These are phyloP conservation scores for Thielaviopsis punctulata DNA, from an alignment of 2,329 filamentous ascomycete species.

Conservation along the genomic window DNA sequence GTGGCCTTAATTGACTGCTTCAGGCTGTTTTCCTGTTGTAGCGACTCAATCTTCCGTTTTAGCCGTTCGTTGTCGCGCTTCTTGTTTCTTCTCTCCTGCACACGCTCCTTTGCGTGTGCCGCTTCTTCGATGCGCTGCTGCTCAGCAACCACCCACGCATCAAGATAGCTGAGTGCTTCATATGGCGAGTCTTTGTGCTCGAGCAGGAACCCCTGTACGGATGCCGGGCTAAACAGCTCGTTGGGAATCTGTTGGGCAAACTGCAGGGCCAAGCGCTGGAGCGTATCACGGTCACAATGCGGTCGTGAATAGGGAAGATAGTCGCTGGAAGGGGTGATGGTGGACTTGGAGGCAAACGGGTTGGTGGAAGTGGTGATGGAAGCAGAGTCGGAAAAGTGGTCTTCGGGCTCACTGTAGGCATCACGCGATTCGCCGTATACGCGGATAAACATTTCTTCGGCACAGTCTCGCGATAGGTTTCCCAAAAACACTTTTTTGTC, in stretches of 20 bases:
- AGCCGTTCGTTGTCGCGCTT: slow-evolving; percentile 1
- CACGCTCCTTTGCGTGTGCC: not conserved
- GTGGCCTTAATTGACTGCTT: slow-evolving; percentile 7
- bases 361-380: not conserved
- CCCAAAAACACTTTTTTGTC: slow-evolving; percentile 52
- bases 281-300: slow-evolving; percentile 1
- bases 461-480: slow-evolving; percentile 36
- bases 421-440: slow-evolving; percentile 29
- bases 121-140: slow-evolving; percentile 1
- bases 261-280: slow-evolving; percentile 12
- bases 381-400: slow-evolving; percentile 4
- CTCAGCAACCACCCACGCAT: slow-evolving; percentile 7
- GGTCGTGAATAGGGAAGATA: not conserved
- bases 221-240: slow-evolving; percentile 37
- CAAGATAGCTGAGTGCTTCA: slow-evolving; percentile 34
- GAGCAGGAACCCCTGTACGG: slow-evolving; percentile 48
- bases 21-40: slow-evolving; percentile 5
- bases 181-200: slow-evolving; percentile 41
- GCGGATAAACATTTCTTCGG: slow-evolving; percentile 39
- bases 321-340: not conserved
- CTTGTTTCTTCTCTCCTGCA: not conserved
- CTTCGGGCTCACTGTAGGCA: not conserved
- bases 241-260: slow-evolving; percentile 38
- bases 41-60: not conserved
- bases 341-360: not conserved